Evolutionary conservation across 768 basidiomycete species (phyloP), one percentile per base, ranked within the genome.

Genomic region (Phylloporus arenicola): DNA sequence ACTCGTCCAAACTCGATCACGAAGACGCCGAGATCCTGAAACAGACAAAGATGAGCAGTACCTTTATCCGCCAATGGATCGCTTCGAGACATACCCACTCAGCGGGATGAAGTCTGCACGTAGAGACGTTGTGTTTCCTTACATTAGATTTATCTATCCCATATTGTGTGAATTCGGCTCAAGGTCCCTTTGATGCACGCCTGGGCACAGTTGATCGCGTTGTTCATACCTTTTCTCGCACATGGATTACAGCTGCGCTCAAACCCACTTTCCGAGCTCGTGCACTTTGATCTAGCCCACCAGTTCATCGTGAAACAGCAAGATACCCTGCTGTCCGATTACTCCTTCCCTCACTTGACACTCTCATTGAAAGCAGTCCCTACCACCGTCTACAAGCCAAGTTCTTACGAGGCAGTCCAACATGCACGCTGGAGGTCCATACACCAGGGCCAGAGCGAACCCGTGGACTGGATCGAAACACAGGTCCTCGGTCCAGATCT

Each of bases 41-140:
- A 63, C 75, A 80, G 56, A 78, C 83, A 25, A 99, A 99, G 75
- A 83, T 98, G 79, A 92, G 96, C 64, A 96, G 92, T 63, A 95
- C 93, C 7, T 88, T 78, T 53, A 95, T 99, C 57, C 76, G 96
- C 38, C 76, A 86, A 56, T 95, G 93, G 92, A 86, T 99, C 53
- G 82, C 50, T 47, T 58, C 61, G n/a, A 61, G 47, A 13, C 42
- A n/a, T 11, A 12, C 35, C 22, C 43, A 42, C 43, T 29, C 47
- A 10, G 7, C 44, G 13, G 38, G 45, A 46, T 64, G 52, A 61
- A 19, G 31, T 43, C 27, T 14, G 11, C 38, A 39, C 19, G 37
- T 38, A 38, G 17, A 38, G 11, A 31, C 13, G 27, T 31, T 31
- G 13, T 31, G 5, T 13, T 31, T 31, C 12, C 30, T 5, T 31